phyloP scores from a whole-genome alignment of 257 asterid genomes.

The Lavandula angustifolia region DNA sequence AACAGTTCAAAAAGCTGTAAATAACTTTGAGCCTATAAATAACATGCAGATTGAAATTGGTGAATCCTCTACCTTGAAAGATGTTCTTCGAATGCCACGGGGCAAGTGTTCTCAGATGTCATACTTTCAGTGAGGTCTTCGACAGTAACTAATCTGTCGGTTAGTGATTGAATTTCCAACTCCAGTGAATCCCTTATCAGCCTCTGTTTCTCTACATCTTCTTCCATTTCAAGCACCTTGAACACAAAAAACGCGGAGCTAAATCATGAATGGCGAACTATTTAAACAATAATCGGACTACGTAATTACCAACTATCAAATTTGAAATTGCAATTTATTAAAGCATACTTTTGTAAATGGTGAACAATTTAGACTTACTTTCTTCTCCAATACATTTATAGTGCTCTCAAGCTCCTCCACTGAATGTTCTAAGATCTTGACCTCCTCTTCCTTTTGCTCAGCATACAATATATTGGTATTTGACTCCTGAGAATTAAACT shows the following conservation, averaged over 20 bases:
- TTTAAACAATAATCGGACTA: constrained; percentile 4
- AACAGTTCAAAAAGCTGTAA: constrained; percentile 17
- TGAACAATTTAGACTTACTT: constrained; percentile 46
- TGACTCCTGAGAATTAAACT: constrained; percentile 53
- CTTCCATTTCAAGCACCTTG: constrained; percentile 85
- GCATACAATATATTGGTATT: constrained; percentile 74
- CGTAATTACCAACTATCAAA: constrained; percentile 12
- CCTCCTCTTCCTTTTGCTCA: constrained; percentile 92
- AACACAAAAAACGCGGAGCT: constrained; percentile 24
- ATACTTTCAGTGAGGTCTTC: constrained; percentile 65
- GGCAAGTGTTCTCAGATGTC: constrained; percentile 46
- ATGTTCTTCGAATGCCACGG: constrained; percentile 44
- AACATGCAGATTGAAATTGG: constrained; percentile 18
- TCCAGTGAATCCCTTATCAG: constrained; percentile 60
- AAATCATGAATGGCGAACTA: constrained; percentile 24
- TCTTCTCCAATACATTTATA: constrained; percentile 78
- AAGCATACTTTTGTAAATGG: constrained; percentile 19
- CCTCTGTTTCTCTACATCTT: constrained; percentile 62
- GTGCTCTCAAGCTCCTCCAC: constrained; percentile 93
- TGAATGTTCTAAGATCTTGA: constrained; percentile 73
- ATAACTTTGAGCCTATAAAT: constrained; percentile 23
- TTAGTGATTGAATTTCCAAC: constrained; percentile 64
- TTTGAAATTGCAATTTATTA: constrained; percentile 21
- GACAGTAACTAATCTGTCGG: constrained; percentile 61
- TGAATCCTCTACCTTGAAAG: constrained; percentile 51